phyloP scores from a whole-genome alignment of 495 filamentous ascomycete genomes.

The Aspergillus cristatus region DNA sequence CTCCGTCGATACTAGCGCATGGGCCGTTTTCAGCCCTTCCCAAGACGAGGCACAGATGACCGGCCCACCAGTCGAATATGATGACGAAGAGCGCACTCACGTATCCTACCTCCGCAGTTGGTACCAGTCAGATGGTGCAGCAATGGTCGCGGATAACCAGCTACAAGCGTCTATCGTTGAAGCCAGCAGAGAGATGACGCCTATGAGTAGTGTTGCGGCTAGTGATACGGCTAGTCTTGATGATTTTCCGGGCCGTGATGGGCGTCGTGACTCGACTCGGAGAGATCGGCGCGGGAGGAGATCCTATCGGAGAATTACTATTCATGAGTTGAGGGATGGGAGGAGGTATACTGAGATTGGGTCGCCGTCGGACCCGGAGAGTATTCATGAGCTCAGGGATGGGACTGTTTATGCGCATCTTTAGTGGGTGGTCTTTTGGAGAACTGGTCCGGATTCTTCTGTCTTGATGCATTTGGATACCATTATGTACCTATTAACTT shows the following conservation, averaged over 20 bases:
- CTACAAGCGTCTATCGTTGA: constrained; percentile 29
- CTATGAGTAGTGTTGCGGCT: constrained; percentile 18
- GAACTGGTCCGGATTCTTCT: too few species aligned
- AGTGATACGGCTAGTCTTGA: constrained; percentile 31
- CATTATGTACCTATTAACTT: not conserved
- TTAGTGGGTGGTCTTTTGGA: constrained; percentile 10
- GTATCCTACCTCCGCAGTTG: constrained; percentile 43
- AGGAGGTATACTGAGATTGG: constrained; percentile 35
- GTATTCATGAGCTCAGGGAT: constrained; percentile 37
- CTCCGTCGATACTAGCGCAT: constrained; percentile 44
- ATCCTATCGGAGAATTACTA: constrained; percentile 28
- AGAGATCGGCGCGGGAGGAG: constrained; percentile 24
- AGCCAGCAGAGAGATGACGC: constrained; percentile 25
- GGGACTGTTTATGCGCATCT: constrained; percentile 38
- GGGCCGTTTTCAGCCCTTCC: constrained; percentile 50
- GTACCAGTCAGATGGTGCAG: constrained; percentile 26
- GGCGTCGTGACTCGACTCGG: constrained; percentile 16
- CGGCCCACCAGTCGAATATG: constrained; percentile 59
- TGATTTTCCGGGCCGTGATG: constrained; percentile 6
- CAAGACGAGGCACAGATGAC: constrained; percentile 36
- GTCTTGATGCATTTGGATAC: too few species aligned
- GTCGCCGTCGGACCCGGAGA: constrained; percentile 24
- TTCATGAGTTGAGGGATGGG: constrained; percentile 38
- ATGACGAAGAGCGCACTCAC: constrained; percentile 46
- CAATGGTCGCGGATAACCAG: constrained; percentile 29